These are phyloP conservation scores for Kwoniella dejecticola DNA, from an alignment of 768 basidiomycete genomes.

Conservation along the genomic window DNA sequence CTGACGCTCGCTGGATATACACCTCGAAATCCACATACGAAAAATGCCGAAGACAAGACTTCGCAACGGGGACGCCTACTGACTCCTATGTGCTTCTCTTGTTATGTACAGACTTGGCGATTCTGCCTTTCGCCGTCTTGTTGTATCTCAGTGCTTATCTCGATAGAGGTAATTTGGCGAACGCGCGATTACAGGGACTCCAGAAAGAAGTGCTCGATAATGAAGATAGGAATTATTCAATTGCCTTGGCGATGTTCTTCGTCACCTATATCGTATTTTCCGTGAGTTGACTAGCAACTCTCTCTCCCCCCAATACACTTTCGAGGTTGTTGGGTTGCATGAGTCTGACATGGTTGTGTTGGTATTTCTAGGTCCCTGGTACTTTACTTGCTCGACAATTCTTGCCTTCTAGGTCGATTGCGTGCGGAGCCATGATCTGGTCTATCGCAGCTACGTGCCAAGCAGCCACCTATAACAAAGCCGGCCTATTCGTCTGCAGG, in stretches of 20 bases:
- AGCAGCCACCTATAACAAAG: constrained; percentile 50
- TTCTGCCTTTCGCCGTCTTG: constrained; percentile 57
- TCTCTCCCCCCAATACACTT: too few relatives aligned
- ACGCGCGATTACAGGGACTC: constrained; percentile 55
- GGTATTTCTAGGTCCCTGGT: constrained; percentile 53
- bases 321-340: too few relatives aligned
- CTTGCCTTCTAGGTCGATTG: constrained; percentile 55
- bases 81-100: neutral
- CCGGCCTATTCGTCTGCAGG: constrained; percentile 55
- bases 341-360: neutral
- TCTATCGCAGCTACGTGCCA: constrained; percentile 55
- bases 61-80: too few relatives aligned
- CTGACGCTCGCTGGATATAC: too few relatives aligned
- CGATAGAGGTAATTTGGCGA: constrained; percentile 57
- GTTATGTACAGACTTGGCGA: constrained; percentile 44
- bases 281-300: constrained; percentile 11
- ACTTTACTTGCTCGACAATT: constrained; percentile 55
- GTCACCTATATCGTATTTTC: constrained; percentile 54
- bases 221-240: constrained; percentile 52
- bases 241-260: constrained; percentile 54
- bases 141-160: constrained; percentile 58
- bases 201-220: constrained; percentile 48
- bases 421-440: constrained; percentile 57
- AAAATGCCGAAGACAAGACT: too few relatives aligned
- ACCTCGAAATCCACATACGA: too few relatives aligned